These are phyloP conservation scores for Candida saitoana DNA, from an alignment of 805 yeast species.

Conservation along the genomic window DNA sequence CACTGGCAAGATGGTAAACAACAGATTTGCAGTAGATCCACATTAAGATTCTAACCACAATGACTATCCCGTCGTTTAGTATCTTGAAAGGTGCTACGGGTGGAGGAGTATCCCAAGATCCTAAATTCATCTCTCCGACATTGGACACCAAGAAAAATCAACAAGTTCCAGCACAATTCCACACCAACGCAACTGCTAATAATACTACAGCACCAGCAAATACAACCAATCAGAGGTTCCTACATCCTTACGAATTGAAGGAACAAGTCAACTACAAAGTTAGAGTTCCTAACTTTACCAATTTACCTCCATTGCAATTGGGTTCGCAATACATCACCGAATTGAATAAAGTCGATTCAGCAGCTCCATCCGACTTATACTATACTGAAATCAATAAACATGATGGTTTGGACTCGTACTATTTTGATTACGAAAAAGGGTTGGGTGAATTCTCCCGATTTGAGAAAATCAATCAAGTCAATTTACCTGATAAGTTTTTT, in stretches of 20 bases:
- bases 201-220: conserved; percentile 3
- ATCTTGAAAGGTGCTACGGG: conserved; percentile 6
- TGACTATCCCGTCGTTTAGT: conserved; percentile 2
- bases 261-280: conserved; percentile 40
- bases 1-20: conserved; percentile 2
- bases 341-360: conserved; percentile 55
- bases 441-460: conserved; percentile 65
- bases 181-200: conserved; percentile 19
- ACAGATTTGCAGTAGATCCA: background rate
- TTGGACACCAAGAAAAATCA: conserved; percentile 21
- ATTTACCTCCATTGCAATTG: conserved; percentile 50
- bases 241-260: conserved; percentile 9
- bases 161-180: conserved; percentile 24
- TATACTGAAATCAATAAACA: conserved; percentile 50
- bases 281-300: conserved; percentile 46
- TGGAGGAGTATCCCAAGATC: conserved; percentile 7
- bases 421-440: conserved; percentile 44
- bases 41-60: background rate
- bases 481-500: conserved; percentile 77
- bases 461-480: conserved; percentile 61
- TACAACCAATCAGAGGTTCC: conserved; percentile 7
- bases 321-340: conserved; percentile 63
- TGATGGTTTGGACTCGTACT: conserved; percentile 58
- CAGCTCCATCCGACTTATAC: conserved; percentile 54
- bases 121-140: conserved; percentile 31